Evolutionary conservation across 2,329 filamentous ascomycete species (phyloP).

Genomic region (Mariannaea sp.): DNA sequence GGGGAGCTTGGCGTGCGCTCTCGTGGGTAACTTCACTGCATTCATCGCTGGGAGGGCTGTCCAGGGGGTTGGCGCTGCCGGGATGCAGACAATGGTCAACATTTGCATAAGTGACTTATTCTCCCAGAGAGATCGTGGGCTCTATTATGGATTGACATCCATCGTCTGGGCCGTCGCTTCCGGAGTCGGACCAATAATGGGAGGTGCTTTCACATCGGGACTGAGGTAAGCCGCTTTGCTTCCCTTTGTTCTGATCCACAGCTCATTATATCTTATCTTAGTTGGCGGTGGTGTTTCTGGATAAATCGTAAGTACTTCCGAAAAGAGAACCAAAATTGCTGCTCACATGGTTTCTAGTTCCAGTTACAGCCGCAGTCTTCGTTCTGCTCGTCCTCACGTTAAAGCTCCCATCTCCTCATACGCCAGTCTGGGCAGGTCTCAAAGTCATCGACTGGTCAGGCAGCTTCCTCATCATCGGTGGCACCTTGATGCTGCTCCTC

Average conservation of each 20-base stretch:
- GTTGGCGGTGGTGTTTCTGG: constrained; percentile 55
- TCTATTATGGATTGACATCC: constrained; percentile 67
- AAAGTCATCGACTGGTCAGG: constrained; percentile 66
- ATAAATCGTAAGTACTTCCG: constrained; percentile 51
- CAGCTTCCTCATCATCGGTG: constrained; percentile 64
- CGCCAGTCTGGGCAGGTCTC: constrained; percentile 64
- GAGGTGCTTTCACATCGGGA: constrained; percentile 67
- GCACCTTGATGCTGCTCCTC: constrained; percentile 70
- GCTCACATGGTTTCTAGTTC: constrained; percentile 38
- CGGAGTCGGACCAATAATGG: constrained; percentile 66
- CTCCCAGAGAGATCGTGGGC: constrained; percentile 44
- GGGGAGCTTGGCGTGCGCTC: constrained; percentile 55
- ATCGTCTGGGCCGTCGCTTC: constrained; percentile 70
- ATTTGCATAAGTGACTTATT: constrained; percentile 60
- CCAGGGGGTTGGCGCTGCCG: constrained; percentile 58
- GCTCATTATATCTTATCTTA: constrained; percentile 5
- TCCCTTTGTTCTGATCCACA: rapidly evolving
- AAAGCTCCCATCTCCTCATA: constrained; percentile 69
- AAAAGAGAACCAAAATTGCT: constrained; percentile 19
- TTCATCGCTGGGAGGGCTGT: constrained; percentile 48
- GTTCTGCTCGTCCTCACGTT: constrained; percentile 65
- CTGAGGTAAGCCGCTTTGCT: constrained; percentile 51
- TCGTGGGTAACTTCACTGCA: constrained; percentile 51
- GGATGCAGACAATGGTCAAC: constrained; percentile 57
- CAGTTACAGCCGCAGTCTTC: constrained; percentile 59